These are phyloP conservation scores for Lichtheimia corymbifera DNA, from an alignment of 371 early-diverging fungal genomes.

Conservation along the genomic window DNA sequence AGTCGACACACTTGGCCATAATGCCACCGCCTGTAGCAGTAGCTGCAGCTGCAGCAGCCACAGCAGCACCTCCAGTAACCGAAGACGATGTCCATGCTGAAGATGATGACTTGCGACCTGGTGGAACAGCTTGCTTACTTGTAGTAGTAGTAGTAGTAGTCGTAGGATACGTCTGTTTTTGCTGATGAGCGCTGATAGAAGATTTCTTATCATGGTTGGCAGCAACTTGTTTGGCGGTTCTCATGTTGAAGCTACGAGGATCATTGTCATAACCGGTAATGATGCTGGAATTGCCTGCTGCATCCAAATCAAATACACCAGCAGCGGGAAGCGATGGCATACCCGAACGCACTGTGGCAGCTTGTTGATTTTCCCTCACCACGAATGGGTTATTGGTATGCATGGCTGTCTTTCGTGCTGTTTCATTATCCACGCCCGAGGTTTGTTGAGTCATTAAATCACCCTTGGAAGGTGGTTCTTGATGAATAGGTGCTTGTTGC, in stretches of 20 bases:
- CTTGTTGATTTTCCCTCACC: not conserved
- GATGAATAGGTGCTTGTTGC: no score
- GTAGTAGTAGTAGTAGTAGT: no score
- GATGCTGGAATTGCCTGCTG: slow-evolving; percentile 14
- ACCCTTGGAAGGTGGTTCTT: no score
- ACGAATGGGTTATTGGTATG: not conserved
- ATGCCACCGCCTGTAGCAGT: slow-evolving; percentile 2
- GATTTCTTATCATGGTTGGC: not conserved
- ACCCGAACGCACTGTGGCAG: not conserved
- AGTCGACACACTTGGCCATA: slow-evolving; percentile 5
- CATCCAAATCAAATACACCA: slow-evolving; percentile 16
- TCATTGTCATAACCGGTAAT: slow-evolving; percentile 20
- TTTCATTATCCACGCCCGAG: no score
- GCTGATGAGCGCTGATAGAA: no score
- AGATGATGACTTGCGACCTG: not conserved
- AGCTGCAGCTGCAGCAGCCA: slow-evolving; percentile 17
- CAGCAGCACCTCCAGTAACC: not conserved
- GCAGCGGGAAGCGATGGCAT: slow-evolving; percentile 15
- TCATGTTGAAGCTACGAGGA: slow-evolving; percentile 11
- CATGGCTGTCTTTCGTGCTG: not conserved
- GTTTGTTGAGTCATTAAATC: no score
- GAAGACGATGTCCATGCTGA: slow-evolving; percentile 2
- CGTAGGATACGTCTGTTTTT: no score
- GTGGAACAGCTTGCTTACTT: not conserved
- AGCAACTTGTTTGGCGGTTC: slow-evolving; percentile 8